Conservation (phyloP, 345 rosid species). For the Eucalyptus grandis region DNA sequence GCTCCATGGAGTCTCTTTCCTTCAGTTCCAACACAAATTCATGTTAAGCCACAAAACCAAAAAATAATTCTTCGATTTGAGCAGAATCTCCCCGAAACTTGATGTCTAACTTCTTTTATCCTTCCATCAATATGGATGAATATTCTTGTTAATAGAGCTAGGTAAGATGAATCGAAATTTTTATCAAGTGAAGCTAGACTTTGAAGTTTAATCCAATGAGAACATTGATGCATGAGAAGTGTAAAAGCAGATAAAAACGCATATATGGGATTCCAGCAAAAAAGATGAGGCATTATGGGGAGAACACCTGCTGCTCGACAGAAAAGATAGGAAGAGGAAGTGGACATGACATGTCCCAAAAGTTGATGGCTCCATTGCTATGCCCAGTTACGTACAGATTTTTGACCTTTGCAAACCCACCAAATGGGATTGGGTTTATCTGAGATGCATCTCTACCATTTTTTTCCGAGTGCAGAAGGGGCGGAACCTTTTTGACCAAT, state of each 20-base stretch:
- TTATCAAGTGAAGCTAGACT: background rate
- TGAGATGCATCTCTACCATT: constrained; percentile 31
- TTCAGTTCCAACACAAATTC: background rate
- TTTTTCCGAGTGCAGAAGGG: constrained; percentile 50
- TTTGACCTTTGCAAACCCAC: constrained; percentile 63
- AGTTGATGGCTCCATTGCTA: constrained; percentile 64
- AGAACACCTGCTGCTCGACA: constrained; percentile 66
- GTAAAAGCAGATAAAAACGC: background rate
- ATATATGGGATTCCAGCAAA: background rate
- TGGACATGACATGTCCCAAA: constrained; percentile 82
- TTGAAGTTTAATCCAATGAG: background rate
- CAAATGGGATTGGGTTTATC: constrained; percentile 21
- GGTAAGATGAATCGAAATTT: background rate
- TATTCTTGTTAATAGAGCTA: background rate
- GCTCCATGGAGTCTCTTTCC: background rate
- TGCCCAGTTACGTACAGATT: constrained; percentile 83
- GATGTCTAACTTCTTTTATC: background rate
- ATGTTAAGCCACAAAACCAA: background rate
- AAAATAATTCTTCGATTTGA: background rate
- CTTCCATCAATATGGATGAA: background rate
- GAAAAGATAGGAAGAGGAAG: constrained; percentile 45
- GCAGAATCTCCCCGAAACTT: background rate
- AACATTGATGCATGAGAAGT: background rate
- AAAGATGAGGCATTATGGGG: background rate
- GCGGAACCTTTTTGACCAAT: constrained; percentile 31